phyloP scores from a whole-genome alignment of 1,284 basidiomycete species.

The Cystobasidium pallidum region DNA sequence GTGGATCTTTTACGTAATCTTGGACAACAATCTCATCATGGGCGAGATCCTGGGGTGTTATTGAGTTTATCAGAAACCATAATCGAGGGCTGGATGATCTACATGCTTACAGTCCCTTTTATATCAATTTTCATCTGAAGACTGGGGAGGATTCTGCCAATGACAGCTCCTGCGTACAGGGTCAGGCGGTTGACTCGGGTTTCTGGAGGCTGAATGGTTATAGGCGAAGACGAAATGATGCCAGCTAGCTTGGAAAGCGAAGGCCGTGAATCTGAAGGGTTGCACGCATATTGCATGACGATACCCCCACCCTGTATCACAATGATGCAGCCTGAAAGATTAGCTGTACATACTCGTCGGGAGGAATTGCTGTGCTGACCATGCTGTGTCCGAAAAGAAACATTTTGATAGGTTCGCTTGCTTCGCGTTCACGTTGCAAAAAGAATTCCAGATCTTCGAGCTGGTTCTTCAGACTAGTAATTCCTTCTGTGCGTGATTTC shows the following conservation, averaged over 20 bases:
- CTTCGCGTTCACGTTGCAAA: constrained; percentile 49
- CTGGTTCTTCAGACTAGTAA: constrained; percentile 56
- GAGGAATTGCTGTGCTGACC: constrained; percentile 44
- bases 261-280: background rate
- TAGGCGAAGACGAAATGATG: constrained; percentile 34
- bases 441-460: constrained; percentile 56
- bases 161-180: constrained; percentile 24
- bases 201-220: constrained; percentile 33
- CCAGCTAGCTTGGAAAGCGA: constrained; percentile 32
- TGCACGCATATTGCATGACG: constrained; percentile 36
- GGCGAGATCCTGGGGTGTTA: constrained; percentile 46
- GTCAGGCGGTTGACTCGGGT: constrained; percentile 1
- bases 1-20: constrained; percentile 51
- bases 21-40: constrained; percentile 49
- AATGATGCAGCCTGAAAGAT: background rate
- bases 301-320: constrained; percentile 20
- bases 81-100: too few species aligned
- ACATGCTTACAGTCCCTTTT: constrained; percentile 20
- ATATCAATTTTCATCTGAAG: constrained; percentile 43
- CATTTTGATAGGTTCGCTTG: constrained; percentile 48
- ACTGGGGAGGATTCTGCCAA: constrained; percentile 33
- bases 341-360: background rate
- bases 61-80: background rate
- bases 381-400: constrained; percentile 59
- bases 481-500: constrained; percentile 54